phyloP scores from a whole-genome alignment of 208 protist genomes.

The Trypanosoma conorhini region DNA sequence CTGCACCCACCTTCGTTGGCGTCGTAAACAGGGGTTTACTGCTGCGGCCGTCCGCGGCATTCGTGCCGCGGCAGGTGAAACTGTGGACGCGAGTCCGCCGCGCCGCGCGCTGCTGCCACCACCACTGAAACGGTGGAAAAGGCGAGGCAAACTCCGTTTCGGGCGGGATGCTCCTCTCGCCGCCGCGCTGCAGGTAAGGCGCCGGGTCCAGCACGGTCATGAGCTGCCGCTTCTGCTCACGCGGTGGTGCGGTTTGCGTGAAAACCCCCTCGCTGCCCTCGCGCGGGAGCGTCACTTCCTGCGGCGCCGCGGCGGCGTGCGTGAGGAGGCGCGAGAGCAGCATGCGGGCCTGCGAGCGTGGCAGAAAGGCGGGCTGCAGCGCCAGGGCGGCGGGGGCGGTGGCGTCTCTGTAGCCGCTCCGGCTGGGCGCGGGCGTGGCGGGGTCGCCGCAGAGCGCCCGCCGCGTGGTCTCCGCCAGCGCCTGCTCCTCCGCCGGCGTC shows the following conservation, averaged over 20 bases:
- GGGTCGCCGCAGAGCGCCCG: neutral
- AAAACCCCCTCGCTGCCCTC: neutral
- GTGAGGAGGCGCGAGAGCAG: slow-evolving; percentile 7
- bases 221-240: slow-evolving; percentile 7
- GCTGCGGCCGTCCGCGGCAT: too few relatives aligned
- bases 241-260: neutral
- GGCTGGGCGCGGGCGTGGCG: neutral
- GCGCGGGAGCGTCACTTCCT: neutral
- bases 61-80: too few relatives aligned
- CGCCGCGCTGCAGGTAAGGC: slow-evolving; percentile 14
- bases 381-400: slow-evolving; percentile 6
- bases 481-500: slow-evolving; percentile 6
- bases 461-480: slow-evolving; percentile 2
- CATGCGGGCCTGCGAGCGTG: slow-evolving; percentile 4
- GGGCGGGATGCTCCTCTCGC: slow-evolving; percentile 3
- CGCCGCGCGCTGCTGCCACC: slow-evolving; percentile 12
- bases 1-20: too few relatives aligned
- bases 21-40: too few relatives aligned
- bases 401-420: slow-evolving; percentile 6
- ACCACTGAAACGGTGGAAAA: slow-evolving; percentile 26
- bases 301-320: neutral
- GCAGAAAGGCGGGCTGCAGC: neutral
- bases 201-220: slow-evolving; percentile 14
- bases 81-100: too few relatives aligned
- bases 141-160: slow-evolving; percentile 20